These are phyloP conservation scores for Amniculicola lignicola DNA, from an alignment of 495 filamentous ascomycete genomes.

Conservation along the genomic window DNA sequence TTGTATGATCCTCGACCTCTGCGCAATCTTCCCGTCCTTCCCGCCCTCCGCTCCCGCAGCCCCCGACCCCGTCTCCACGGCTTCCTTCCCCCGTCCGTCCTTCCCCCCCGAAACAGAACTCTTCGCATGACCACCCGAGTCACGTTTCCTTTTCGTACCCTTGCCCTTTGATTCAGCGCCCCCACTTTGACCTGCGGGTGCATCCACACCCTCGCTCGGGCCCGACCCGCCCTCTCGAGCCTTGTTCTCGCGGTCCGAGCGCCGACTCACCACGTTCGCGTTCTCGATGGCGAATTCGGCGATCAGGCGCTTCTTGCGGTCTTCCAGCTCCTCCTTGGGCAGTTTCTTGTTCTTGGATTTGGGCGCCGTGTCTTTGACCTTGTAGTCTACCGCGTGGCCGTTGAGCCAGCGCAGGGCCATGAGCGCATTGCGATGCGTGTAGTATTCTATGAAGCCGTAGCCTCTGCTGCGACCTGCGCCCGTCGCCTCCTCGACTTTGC, in stretches of 20 bases:
- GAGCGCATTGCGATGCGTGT: constrained; percentile 84
- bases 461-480: constrained; percentile 81
- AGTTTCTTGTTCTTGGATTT: constrained; percentile 34
- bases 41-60: not conserved
- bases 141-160: constrained; percentile 26
- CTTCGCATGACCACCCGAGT: not conserved
- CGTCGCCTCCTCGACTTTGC: constrained; percentile 68
- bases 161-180: not conserved
- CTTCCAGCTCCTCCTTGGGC: constrained; percentile 48
- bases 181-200: not conserved
- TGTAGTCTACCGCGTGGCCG: constrained; percentile 63
- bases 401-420: constrained; percentile 96
- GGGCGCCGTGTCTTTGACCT: constrained; percentile 34
- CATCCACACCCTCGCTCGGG: constrained; percentile 27
- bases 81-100: constrained; percentile 30
- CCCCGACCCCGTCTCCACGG: constrained; percentile 17
- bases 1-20: constrained; percentile 63
- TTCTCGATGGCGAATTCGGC: constrained; percentile 99
- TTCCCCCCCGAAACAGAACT: constrained; percentile 17
- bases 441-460: constrained; percentile 98
- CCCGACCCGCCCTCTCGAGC: constrained; percentile 49
- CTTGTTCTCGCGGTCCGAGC: constrained; percentile 69
- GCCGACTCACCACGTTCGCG: constrained; percentile 79
- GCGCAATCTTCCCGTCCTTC: constrained; percentile 53
- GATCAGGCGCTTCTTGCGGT: constrained; percentile 74